A percentile compares a stretch with the other conserved stretches of the same genome.
phyloP scores from a whole-genome alignment of 371 early-diverging fungal genomes.

The Dentiscutata heterogama region DNA sequence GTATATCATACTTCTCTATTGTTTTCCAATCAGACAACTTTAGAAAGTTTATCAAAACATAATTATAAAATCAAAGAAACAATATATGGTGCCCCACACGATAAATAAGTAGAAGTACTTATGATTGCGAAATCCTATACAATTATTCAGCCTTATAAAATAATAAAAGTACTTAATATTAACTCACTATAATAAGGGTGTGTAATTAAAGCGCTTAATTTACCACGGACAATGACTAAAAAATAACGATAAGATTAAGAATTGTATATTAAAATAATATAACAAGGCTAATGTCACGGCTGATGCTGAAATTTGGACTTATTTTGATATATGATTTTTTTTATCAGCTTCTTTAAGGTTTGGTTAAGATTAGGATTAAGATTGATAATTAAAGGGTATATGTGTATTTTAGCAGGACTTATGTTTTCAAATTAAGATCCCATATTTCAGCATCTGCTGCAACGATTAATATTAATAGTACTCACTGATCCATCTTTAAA shows the following conservation, averaged over 20 bases:
- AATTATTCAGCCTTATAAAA: slow-evolving; percentile 54
- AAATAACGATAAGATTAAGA: not conserved
- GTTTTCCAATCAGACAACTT: slow-evolving; percentile 54
- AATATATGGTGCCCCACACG: slow-evolving; percentile 53
- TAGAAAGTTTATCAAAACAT: slow-evolving; percentile 55
- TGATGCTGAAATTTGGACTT: no score
- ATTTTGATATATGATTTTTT: no score
- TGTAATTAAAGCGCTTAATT: not conserved
- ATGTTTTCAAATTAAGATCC: no score
- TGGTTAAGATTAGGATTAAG: no score
- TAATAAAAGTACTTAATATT: not conserved
- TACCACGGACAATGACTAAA: slow-evolving; percentile 57
- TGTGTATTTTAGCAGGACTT: no score
- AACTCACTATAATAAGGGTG: slow-evolving; percentile 7
- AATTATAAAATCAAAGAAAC: slow-evolving; percentile 49
- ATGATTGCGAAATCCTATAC: slow-evolving; percentile 57
- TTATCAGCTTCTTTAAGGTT: no score
- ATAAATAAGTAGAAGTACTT: slow-evolving; percentile 57
- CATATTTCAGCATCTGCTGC: no score
- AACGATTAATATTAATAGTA: not conserved
- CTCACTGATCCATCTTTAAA: slow-evolving; percentile 60
- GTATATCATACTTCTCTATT: slow-evolving; percentile 53
- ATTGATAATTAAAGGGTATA: no score
- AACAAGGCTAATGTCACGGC: no score
- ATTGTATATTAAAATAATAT: not conserved